Base-by-base conservation (phyloP, 2,329 filamentous ascomycete genomes). In the Fusarium drepaniforme region DNA sequence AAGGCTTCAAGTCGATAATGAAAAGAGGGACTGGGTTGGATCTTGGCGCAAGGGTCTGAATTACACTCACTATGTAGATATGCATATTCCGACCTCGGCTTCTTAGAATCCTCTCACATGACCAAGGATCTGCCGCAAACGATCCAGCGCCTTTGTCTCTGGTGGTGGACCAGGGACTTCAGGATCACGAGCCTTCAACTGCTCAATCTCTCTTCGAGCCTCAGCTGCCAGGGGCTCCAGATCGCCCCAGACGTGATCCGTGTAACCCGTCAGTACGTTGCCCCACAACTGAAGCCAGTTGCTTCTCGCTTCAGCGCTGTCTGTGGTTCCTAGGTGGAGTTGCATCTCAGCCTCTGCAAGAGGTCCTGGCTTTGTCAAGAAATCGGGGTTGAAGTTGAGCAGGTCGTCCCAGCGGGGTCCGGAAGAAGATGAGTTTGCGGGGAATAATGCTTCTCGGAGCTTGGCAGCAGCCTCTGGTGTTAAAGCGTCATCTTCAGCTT, bases 241-340 rank as follows among this genome's bases (percentile, higher is more conserved):
- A 67, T 90, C 90, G 23, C 92, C 92, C 92, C 92, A 94, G 28
- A 94, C 91, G 66, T 93, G 89, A 78, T 93, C 90, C 0, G 87
- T 87, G 74, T 93, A 92, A 38, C 85, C 82, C 3, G 84, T 86
- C 28, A 92, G 83, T 9, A 91, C 89, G 49, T 85, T 84, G 38
- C 85, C 85, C 90, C 90, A 92, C 75, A 90, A 86, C 40, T 84
- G 81, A 15, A 89, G 80, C 89, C 89, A 91, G 18, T 82, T 74
- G 57, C 83, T 77, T 77, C 81, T 85, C 25, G 85, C 85, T 67
- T 84, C 83, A 6, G 77, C 75, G 0, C 77, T 46, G 70, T 88
- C 83, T 3, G 74, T 69, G 8, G 83, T 81, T 15, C 88, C 88
- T 28, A 87, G 66, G 57, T 85, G 81, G 37, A 74, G 73, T 49